Percentiles rank a stretch among this genome's conserved stretches.
Conservation (phyloP, 257 asterid species). For the Solanum tarapatanum region DNA sequence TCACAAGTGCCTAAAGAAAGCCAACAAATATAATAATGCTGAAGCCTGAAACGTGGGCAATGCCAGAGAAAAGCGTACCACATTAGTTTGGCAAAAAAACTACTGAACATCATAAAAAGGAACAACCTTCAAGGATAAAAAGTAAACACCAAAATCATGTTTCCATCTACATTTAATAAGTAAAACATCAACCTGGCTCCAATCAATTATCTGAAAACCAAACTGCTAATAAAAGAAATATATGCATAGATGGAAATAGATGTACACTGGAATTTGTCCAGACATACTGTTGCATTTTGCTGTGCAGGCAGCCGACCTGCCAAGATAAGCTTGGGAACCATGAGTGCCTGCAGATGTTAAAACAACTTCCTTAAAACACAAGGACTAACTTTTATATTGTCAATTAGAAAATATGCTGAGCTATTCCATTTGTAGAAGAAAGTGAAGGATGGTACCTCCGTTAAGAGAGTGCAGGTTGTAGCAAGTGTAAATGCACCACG, state of each 20-base stretch:
- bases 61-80: neutral
- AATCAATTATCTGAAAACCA: neutral
- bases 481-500: constrained; percentile 99
- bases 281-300: constrained; percentile 84
- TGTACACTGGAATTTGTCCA: neutral
- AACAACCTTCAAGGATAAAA: neutral
- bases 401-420: neutral
- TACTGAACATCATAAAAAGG: neutral
- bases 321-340: constrained; percentile 93
- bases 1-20: neutral
- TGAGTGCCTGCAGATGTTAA: constrained; percentile 60
- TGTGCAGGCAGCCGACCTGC: constrained; percentile 98
- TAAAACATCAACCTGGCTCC: neutral
- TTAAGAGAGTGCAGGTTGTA: constrained; percentile 77
- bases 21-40: neutral
- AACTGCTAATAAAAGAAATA: constrained; percentile 1
- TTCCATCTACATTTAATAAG: neutral
- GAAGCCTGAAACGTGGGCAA: neutral
- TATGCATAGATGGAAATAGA: neutral
- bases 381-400: neutral
- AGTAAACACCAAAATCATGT: neutral
- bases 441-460: constrained; percentile 54
- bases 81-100: neutral
- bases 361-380: neutral
- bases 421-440: neutral